phyloP scores from a whole-genome alignment of 139 green algal species.

The Axilococcus clingmanii region DNA sequence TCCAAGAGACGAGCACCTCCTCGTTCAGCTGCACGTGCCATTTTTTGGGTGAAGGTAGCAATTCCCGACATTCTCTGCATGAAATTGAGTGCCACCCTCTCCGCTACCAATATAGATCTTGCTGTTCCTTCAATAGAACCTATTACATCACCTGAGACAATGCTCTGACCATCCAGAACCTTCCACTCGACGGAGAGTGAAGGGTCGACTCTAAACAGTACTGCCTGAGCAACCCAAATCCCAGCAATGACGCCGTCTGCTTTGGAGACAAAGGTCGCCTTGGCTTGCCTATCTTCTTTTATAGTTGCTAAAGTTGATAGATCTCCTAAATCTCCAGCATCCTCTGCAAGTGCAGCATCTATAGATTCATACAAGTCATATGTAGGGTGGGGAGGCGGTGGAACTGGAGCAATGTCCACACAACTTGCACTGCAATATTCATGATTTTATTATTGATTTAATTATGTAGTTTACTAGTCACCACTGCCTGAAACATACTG shows the following conservation, averaged over 20 bases:
- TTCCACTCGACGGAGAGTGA: conserved; percentile 49
- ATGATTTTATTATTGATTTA: too few relatives aligned
- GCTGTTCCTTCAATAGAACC: conserved; percentile 60
- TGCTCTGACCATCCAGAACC: conserved; percentile 37
- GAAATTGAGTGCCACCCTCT: conserved; percentile 96
- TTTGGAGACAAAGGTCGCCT: conserved; percentile 87
- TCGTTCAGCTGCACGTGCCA: conserved; percentile 54
- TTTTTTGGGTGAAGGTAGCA: conserved; percentile 68
- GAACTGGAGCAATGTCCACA: conserved; percentile 38
- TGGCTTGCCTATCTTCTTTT: conserved; percentile 45
- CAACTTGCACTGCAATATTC: too few relatives aligned
- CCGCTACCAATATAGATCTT: conserved; percentile 78
- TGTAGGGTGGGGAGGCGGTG: conserved; percentile 69
- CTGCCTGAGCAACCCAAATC: conserved; percentile 64
- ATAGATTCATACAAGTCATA: conserved; percentile 57
- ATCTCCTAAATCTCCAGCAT: conserved; percentile 77
- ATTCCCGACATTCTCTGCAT: conserved; percentile 95
- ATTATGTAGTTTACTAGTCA: too few relatives aligned
- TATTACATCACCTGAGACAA: conserved; percentile 48
- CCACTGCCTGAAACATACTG: too few relatives aligned
- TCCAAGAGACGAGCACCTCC: conserved; percentile 68
- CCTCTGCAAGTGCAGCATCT: conserved; percentile 66
- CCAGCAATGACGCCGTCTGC: conserved; percentile 81
- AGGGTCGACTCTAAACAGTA: conserved; percentile 75
- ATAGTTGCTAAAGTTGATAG: conserved; percentile 84